phyloP scores from a whole-genome alignment of 129 eudicot species.

The Lactuca sativa region DNA sequence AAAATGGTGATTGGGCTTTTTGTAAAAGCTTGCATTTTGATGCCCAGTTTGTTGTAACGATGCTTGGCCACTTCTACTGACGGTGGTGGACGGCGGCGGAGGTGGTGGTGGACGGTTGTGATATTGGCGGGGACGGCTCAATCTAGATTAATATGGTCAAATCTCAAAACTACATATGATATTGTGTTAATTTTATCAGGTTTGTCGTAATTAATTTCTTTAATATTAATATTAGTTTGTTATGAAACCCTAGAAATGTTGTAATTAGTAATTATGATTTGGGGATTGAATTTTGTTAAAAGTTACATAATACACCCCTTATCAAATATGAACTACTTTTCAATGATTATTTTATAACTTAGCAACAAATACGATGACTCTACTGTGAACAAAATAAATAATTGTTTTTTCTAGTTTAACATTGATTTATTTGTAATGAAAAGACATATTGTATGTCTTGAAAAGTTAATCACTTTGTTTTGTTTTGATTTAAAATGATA shows the following conservation, averaged over 20 bases:
- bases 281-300: slow-evolving; percentile 22
- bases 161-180: slow-evolving; percentile 16
- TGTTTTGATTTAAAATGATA: no score
- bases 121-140: slow-evolving; percentile 49
- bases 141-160: slow-evolving; percentile 32
- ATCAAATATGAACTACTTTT: not conserved
- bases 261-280: slow-evolving; percentile 9
- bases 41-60: slow-evolving; percentile 1
- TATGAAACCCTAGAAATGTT: slow-evolving; percentile 6
- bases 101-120: slow-evolving; percentile 21
- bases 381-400: not conserved
- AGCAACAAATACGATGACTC: not conserved
- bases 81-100: not conserved
- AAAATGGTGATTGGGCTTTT: not conserved
- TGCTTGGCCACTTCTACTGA: not conserved
- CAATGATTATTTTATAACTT: not conserved
- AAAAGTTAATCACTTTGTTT: no score
- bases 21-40: not conserved
- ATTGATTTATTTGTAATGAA: not conserved
- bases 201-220: slow-evolving; percentile 20
- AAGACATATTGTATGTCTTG: no score
- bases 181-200: slow-evolving; percentile 11
- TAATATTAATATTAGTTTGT: not conserved
- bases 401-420: no score
- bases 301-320: slow-evolving; percentile 15